These are phyloP conservation scores for Brettanomyces anomalus DNA, from an alignment of 805 yeast genomes.

Conservation along the genomic window DNA sequence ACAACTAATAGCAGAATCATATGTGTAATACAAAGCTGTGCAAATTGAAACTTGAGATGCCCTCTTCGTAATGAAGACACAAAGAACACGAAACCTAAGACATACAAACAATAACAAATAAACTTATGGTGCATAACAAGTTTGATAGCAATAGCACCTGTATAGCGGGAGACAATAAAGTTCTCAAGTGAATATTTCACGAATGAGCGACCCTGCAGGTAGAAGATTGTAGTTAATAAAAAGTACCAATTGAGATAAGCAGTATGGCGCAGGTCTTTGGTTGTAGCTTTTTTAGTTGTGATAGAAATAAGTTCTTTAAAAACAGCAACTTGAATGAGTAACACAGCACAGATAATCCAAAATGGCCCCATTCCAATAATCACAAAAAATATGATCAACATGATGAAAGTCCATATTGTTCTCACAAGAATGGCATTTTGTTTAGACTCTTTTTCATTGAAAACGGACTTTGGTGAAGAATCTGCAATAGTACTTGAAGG, in stretches of 20 bases:
- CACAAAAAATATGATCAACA: constrained; percentile 68
- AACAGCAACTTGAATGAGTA: constrained; percentile 69
- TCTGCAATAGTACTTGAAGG: neutral
- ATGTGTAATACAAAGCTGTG: constrained; percentile 88
- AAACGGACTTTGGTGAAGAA: constrained; percentile 8
- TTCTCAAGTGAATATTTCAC: constrained; percentile 40
- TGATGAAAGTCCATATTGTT: constrained; percentile 87
- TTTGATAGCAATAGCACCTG: constrained; percentile 19
- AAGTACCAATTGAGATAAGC: constrained; percentile 90
- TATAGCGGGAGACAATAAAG: constrained; percentile 19
- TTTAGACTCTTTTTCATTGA: constrained; percentile 50
- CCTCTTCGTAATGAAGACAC: constrained; percentile 87
- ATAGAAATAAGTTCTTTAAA: constrained; percentile 85
- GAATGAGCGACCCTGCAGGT: constrained; percentile 78
- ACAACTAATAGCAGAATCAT: constrained; percentile 88
- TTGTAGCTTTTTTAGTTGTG: constrained; percentile 71
- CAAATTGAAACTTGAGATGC: constrained; percentile 83
- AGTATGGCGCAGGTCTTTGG: constrained; percentile 76
- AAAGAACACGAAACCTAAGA: constrained; percentile 82
- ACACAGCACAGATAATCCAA: constrained; percentile 64
- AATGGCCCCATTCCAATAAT: constrained; percentile 78
- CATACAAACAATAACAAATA: constrained; percentile 73
- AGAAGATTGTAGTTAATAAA: constrained; percentile 77
- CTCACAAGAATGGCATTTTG: constrained; percentile 80
- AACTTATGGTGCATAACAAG: constrained; percentile 63